Conservation (phyloP, 2,329 filamentous ascomycete species). For the Lecanosticta acicola region DNA sequence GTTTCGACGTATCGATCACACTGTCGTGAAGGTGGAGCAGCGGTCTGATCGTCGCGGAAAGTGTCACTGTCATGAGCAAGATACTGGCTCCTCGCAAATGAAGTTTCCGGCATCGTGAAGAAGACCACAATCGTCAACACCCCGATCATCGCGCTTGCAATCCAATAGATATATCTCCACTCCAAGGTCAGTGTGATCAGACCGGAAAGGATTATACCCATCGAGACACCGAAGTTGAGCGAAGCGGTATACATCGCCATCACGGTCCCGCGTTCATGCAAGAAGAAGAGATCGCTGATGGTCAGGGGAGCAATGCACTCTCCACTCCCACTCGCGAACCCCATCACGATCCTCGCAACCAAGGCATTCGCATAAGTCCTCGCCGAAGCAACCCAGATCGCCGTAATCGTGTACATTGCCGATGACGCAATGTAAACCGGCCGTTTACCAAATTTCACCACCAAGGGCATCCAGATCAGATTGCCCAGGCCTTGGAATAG, state of each 20-base stretch:
- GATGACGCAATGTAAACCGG: slow-evolving; percentile 31
- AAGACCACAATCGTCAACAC: slow-evolving; percentile 44
- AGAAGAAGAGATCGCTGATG: slow-evolving; percentile 53
- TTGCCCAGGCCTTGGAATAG: slow-evolving; percentile 44
- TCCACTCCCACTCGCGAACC: slow-evolving; percentile 49
- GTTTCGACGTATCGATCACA: neutral
- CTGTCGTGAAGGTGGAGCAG: neutral
- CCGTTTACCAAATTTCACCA: slow-evolving; percentile 35
- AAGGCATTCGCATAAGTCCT: slow-evolving; percentile 29
- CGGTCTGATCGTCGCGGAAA: neutral
- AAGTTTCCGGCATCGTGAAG: slow-evolving; percentile 53
- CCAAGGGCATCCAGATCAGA: slow-evolving; percentile 37
- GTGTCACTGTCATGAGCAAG: neutral
- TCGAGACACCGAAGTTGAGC: slow-evolving; percentile 24
- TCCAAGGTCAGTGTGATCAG: slow-evolving; percentile 46
- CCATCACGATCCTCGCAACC: slow-evolving; percentile 47
- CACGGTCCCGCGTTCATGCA: slow-evolving; percentile 50
- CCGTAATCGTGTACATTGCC: slow-evolving; percentile 18
- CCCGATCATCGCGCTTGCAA: slow-evolving; percentile 48
- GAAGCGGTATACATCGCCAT: slow-evolving; percentile 41
- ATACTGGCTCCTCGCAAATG: slow-evolving; percentile 32
- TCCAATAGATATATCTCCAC: slow-evolving; percentile 51
- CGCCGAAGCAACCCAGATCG: slow-evolving; percentile 22
- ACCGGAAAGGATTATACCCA: slow-evolving; percentile 33
- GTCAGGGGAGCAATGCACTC: slow-evolving; percentile 47